A percentile compares a stretch with the other conserved stretches of the same genome.
Conservation (phyloP, 345 rosid species). For the Eucalyptus regnans region DNA sequence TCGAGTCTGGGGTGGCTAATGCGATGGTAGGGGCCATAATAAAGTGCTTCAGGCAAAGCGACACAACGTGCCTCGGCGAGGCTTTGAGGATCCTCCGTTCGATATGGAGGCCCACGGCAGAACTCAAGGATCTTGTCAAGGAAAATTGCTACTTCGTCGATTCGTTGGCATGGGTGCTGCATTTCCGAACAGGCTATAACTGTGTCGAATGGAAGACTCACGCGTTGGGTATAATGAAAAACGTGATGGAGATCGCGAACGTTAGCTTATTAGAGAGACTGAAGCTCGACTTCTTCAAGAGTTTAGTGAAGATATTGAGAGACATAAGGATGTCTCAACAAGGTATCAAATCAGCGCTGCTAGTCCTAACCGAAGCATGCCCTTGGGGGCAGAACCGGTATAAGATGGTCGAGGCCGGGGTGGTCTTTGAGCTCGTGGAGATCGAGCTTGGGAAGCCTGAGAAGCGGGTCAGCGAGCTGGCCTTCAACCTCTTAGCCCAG, state of each 20-base stretch:
- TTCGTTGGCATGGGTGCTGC: constrained; percentile 23
- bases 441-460: constrained; percentile 33
- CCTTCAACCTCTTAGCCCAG: constrained; percentile 24
- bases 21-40: constrained; percentile 6
- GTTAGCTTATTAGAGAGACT: constrained; percentile 7
- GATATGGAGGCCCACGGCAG: constrained; percentile 12
- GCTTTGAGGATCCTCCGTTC: constrained; percentile 18
- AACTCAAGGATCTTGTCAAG: constrained; percentile 8
- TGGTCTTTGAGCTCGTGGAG: constrained; percentile 34
- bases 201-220: background rate
- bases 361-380: constrained; percentile 10
- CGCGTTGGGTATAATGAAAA: constrained; percentile 12
- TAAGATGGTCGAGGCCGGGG: constrained; percentile 24
- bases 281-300: constrained; percentile 11
- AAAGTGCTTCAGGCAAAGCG: constrained; percentile 3
- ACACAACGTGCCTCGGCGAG: constrained; percentile 9
- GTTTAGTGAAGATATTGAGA: constrained; percentile 1
- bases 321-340: constrained; percentile 4
- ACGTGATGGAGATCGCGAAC: background rate
- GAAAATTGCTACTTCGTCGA: constrained; percentile 16
- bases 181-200: background rate
- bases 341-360: constrained; percentile 23
- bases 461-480: constrained; percentile 28
- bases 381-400: constrained; percentile 24
- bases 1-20: constrained; percentile 13